Percentiles rank a stretch among this genome's conserved stretches.
Evolutionary conservation across 2,329 filamentous ascomycete genomes (phyloP).

Genomic region (Colletotrichum sp.): DNA sequence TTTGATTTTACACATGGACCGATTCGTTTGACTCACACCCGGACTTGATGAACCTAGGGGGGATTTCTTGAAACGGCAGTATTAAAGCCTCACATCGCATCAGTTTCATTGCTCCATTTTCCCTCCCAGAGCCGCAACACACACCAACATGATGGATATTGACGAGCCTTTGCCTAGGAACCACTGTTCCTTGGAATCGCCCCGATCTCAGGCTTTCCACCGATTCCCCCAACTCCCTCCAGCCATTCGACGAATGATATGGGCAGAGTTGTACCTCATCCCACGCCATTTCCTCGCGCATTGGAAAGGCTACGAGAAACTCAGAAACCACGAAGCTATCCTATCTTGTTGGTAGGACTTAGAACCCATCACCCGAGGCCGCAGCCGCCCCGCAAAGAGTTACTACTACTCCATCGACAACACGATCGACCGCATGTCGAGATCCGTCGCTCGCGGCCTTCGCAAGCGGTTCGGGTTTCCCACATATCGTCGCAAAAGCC

Average conservation of each 20-base stretch:
- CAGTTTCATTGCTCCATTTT: neutral
- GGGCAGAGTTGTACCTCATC: neutral
- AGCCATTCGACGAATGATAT: neutral
- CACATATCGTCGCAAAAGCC: neutral
- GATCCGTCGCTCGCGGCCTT: neutral
- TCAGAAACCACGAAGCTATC: neutral
- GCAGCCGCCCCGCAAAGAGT: neutral
- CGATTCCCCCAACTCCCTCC: neutral
- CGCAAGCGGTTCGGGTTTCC: neutral
- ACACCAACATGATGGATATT: neutral
- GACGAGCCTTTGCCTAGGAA: neutral
- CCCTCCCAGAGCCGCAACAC: neutral
- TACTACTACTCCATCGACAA: neutral
- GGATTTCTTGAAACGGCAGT: neutral
- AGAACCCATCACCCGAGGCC: neutral
- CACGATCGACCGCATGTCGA: neutral
- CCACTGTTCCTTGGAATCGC: neutral
- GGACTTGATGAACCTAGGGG: neutral
- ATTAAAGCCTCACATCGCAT: neutral
- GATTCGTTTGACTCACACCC: neutral
- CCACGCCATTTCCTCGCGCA: neutral
- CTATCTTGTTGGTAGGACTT: neutral
- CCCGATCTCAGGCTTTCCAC: neutral
- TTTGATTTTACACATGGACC: neutral
- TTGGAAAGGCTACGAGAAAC: neutral